Conservation (phyloP, 306 rosid species). For the Herpetospermum pedunculosum region DNA sequence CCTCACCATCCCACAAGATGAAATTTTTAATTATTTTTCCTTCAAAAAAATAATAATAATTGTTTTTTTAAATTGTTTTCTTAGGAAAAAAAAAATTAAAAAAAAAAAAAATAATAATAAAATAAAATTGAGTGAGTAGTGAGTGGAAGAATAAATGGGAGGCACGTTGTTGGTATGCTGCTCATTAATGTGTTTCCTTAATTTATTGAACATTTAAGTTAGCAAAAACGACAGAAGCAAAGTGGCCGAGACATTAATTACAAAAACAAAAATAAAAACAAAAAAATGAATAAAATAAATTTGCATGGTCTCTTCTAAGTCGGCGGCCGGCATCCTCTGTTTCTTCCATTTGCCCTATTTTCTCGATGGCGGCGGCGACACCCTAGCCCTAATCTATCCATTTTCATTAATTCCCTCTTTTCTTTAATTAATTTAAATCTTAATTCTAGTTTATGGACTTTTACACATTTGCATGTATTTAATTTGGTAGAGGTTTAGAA, state of each 20-base stretch:
- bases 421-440: too few relatives aligned
- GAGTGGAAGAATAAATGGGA: conserved; percentile 8
- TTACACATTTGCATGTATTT: too few relatives aligned
- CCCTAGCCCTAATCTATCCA: background rate
- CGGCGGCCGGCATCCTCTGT: conserved; percentile 10
- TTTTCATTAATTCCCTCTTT: background rate
- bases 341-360: background rate
- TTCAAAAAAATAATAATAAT: too few relatives aligned
- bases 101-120: too few relatives aligned
- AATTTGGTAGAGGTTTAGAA: too few relatives aligned
- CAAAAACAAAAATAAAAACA: background rate
- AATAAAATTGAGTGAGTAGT: background rate
- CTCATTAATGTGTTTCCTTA: conserved; percentile 1
- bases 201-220: background rate
- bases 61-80: background rate
- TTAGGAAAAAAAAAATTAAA: background rate
- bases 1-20: background rate
- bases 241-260: background rate
- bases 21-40: background rate
- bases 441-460: background rate
- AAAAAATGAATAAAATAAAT: background rate
- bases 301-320: background rate
- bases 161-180: conserved; percentile 9
- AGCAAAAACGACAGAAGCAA: background rate
- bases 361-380: background rate